Base-by-base conservation (phyloP, 805 yeast species). In the Schizosaccharomyces cryophilus region DNA sequence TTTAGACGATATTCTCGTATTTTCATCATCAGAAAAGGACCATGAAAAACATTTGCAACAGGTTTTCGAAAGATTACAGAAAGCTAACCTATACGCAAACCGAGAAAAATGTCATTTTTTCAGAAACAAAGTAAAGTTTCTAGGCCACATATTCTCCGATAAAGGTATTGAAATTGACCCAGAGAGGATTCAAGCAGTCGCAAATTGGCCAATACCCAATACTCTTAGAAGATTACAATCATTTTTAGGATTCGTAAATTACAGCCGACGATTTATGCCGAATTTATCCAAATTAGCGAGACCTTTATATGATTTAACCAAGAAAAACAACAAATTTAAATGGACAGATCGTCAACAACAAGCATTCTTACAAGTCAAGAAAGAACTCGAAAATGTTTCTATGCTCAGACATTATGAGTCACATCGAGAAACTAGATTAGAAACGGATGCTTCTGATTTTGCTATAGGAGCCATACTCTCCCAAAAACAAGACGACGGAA, bases 1-100 rank as follows among this genome's bases (percentile, higher is more conserved):
- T 45, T 29, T 67, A 13, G 69, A 66, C 58, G 69, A 67, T 40
- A 64, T 66, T 38, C 26, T 67, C 9, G 60, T 67, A 3, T 63
- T 51, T 47, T 54, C 62, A 38, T 17, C 59, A 11, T n/a, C 60
- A 6, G 45, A 26, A 61, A 42, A 66, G 54, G 61, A 64, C 17
- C 68, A 66, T 58, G 19, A n/a, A 4, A 29, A 11, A 7, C 64
- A 60, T 6, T 47, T 61, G 0, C 56, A 51, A 29, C 15, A 4
- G 11, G 30, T 61, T 4, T 54, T 61, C 3, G 51, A 61, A n/a
- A 40, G 29, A 31, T 48, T 61, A 15, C 58, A 35, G 19, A 17
- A 42, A 2, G 42, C 51, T 26, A 40, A 58, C n/a, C 9, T n/a
- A n/a, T n/a, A n/a, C n/a, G n/a, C n/a, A n/a, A 60, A 7, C 30